Base-by-base conservation (phyloP, 108 stramenopile species). In the Pseudonitzschia multiseries region DNA sequence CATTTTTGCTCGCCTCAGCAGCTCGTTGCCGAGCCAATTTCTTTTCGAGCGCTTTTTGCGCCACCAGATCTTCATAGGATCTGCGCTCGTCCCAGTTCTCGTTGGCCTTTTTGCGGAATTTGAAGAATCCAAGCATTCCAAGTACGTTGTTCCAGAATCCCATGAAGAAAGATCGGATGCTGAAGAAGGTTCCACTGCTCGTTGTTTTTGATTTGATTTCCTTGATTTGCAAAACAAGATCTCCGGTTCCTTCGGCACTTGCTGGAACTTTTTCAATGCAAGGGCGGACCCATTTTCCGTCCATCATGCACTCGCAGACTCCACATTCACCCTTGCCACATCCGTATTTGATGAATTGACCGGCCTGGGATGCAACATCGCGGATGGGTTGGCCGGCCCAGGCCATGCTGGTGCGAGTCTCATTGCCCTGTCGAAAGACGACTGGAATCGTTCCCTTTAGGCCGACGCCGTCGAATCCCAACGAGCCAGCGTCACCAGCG, bases 291-390 rank as follows among this genome's bases (percentile, higher is more conserved):
- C 91, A 93, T 67, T 93, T 87, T 57, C 95, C 95, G 71, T 92
- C 79, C 54, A 86, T 79, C 73, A 86, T 77, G 60, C 83, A 74
- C 70, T 93, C 92, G 70, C 96, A 96, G 26, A 93, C 94, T 31
- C 96, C 96, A 69, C 96, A 96, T 78, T 96, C 96, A 20, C 96
- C 96, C 70, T 96, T 96, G 21, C 92, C 92, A 71, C 96, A 96
- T 54, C 90, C 91, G 76, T 96, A 96, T 70, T 90, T 86, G 72
- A 96, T 93, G 77, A 78, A 92, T 83, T 95, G 94, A 44, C 87
- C 91, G 9, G 94, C 94, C 77, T 95, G 91, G 15, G 87, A 79
- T 14, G 94, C 94, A 12, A 95, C 90, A 71, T 89, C 88, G 12
- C 86, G 86, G 13, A 93, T 56, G 1, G 90, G 79, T 59, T 91